Evolutionary conservation across 2,329 filamentous ascomycete species (phyloP), one percentile per base, ranked within the genome.

Genomic region (Bipolaris bicolor): DNA sequence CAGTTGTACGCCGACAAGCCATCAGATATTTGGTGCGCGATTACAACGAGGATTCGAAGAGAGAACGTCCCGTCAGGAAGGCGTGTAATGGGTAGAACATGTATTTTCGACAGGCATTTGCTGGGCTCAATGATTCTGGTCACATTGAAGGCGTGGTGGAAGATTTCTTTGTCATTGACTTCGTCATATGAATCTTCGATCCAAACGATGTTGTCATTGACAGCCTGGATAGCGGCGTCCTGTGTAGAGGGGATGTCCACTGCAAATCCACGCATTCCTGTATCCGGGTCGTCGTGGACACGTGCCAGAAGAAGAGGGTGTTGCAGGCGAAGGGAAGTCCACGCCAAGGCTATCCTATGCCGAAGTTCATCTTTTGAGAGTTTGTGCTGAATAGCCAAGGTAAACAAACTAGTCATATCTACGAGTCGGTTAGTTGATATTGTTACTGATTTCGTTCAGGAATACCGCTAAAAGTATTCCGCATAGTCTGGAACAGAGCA

Each of bases 11-110:
- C 73, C 0, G 73, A 72, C 33, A 82, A 55, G 0, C 79, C 80
- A 47, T 82, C 80, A n/a, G 76, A 75, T 36, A 80, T 80, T 46
- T 80, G 70, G 53, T 82, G 80, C 1, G 72, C 78, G n/a, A 77
- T 72, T 13, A 81, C 62, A 9, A 78, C 63, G 5, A 80, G 61
- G 31, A 81, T 68, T 3, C 69, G 67, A 0, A 81, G 56, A 3
- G 63, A 62, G 15, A 46, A 65, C 0, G 66, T 75, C 3, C 73
- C 74, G 16, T 71, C 60, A 1, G 65, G 44, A 0, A 66, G 43
- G 1, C 39, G 34, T 3, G 52, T 55, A 0, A 72, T 46, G 1
- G 79, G 78, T 0, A 80, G 64, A 2, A 81, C 72, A 52, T 78
- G 77, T 0, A 80, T 41, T 52, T 73, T 77, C 1, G 77, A 76